These are phyloP conservation scores for Suillus cothurnatus DNA, from an alignment of 768 basidiomycete species.

Conservation along the genomic window DNA sequence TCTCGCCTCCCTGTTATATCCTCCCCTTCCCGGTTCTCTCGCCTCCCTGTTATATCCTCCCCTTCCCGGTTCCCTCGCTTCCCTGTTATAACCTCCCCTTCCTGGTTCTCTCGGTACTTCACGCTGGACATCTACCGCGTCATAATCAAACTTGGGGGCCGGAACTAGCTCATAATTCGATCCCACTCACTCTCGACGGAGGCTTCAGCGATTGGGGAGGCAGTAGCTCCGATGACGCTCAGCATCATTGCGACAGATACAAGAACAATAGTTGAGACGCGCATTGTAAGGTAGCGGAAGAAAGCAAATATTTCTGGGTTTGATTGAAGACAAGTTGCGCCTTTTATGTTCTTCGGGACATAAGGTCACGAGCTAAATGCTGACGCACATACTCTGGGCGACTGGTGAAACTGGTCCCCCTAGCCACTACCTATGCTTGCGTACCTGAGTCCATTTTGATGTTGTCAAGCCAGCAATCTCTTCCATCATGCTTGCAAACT, in stretches of 20 bases:
- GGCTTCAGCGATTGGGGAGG: not conserved
- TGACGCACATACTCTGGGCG: not conserved
- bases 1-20: not conserved
- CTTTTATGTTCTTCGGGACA: not conserved
- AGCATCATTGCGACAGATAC: not conserved
- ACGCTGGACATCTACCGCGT: not conserved
- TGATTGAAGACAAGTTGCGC: not conserved
- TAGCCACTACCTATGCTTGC: not conserved
- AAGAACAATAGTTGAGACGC: not conserved
- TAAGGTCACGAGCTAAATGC: not conserved
- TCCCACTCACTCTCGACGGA: not conserved
- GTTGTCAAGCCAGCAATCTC: not conserved
- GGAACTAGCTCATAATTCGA: not conserved
- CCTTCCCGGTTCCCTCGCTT: not conserved
- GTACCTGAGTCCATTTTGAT: not conserved
- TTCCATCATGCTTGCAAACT: not conserved
- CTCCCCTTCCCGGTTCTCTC: not conserved
- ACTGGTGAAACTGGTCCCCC: not conserved
- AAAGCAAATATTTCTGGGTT: not conserved
- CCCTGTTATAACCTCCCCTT: not conserved
- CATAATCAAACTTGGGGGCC: not conserved
- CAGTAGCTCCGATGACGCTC: not conserved
- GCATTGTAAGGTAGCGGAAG: not conserved
- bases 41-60: not conserved
- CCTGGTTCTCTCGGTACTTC: not conserved